phyloP scores from a whole-genome alignment of 495 filamentous ascomycete species.

The Daldinia decipiens region DNA sequence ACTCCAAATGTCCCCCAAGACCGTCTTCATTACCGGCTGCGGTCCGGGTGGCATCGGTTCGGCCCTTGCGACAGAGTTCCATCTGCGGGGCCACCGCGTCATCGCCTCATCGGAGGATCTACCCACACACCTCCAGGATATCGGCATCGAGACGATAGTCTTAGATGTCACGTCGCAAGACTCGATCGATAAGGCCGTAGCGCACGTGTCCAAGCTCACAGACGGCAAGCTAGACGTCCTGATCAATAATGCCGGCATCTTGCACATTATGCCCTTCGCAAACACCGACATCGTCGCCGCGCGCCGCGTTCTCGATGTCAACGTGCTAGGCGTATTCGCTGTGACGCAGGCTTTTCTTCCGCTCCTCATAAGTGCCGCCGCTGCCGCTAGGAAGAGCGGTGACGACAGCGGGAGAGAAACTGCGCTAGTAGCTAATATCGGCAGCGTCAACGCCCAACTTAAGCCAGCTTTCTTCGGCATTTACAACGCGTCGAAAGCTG shows the following conservation, averaged over 20 bases:
- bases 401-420: constrained; percentile 39
- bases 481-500: constrained; percentile 67
- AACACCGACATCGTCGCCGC: constrained; percentile 60
- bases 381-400: constrained; percentile 29
- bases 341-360: constrained; percentile 65
- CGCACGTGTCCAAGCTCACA: constrained; percentile 38
- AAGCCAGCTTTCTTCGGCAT: constrained; percentile 51
- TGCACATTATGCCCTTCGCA: constrained; percentile 55
- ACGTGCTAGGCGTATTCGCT: constrained; percentile 62
- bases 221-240: constrained; percentile 60
- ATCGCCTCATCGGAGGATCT: constrained; percentile 62
- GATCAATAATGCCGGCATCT: constrained; percentile 65
- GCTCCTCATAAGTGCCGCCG: constrained; percentile 55
- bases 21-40: constrained; percentile 60
- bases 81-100: constrained; percentile 60
- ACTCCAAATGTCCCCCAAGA: constrained; percentile 33
- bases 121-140: constrained; percentile 48
- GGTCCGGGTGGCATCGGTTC: constrained; percentile 63
- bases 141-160: constrained; percentile 56
- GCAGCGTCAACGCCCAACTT: constrained; percentile 54
- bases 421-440: constrained; percentile 61
- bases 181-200: constrained; percentile 52
- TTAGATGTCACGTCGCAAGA: constrained; percentile 59
- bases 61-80: constrained; percentile 64
- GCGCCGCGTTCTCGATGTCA: constrained; percentile 62